Evolutionary conservation across 169 alveolate genomes (phyloP).

Genomic region (Neospora caninum): DNA sequence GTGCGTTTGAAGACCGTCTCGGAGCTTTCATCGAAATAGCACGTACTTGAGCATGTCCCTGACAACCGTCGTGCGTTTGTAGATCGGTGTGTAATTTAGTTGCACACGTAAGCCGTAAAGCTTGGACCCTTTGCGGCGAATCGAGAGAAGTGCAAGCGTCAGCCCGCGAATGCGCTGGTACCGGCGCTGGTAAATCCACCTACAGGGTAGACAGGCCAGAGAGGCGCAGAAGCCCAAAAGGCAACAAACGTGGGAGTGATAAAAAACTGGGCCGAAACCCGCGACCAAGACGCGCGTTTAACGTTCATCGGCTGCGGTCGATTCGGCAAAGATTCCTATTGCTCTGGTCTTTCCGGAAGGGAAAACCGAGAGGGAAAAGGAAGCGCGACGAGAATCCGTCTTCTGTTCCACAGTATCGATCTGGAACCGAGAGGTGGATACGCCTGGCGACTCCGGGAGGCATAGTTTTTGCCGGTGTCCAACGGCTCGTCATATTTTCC

Average conservation of each 20-base stretch:
- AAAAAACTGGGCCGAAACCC: background rate
- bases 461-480: too few relatives aligned
- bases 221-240: background rate
- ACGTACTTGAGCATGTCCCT: constrained; percentile 75
- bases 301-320: too few relatives aligned
- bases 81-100: constrained; percentile 73
- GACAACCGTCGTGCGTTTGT: constrained; percentile 71
- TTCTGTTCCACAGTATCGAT: too few relatives aligned
- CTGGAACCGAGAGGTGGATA: too few relatives aligned
- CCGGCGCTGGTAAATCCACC: constrained; percentile 65
- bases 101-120: constrained; percentile 75
- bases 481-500: too few relatives aligned
- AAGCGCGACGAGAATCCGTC: too few relatives aligned
- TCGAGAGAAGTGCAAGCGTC: constrained; percentile 72
- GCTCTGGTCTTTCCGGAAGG: too few relatives aligned
- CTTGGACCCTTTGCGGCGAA: constrained; percentile 79
- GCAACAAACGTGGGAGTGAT: background rate
- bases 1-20: background rate
- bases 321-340: too few relatives aligned
- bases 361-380: too few relatives aligned
- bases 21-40: background rate
- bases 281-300: too few relatives aligned
- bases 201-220: background rate
- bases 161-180: constrained; percentile 69
- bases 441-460: too few relatives aligned